Evolutionary conservation across 1,284 basidiomycete species (phyloP), one percentile per base, ranked within the genome.

Genomic region (Malassezia vespertilionis): DNA sequence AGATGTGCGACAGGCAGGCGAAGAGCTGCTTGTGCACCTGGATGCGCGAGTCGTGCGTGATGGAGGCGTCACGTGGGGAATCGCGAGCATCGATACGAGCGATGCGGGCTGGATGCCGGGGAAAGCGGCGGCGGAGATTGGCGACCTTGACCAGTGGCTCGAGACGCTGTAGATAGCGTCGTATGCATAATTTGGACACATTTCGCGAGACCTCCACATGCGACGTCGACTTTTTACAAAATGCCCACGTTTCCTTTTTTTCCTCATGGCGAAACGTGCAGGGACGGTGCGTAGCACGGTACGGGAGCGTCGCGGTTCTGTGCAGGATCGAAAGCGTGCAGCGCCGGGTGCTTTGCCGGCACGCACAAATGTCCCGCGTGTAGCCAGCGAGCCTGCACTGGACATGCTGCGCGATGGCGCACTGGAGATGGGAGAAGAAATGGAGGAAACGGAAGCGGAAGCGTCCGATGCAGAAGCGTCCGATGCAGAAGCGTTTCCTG

Each of bases 401-500:
- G 46, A 42, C 15, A 28, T 33, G 18, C 23, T 44, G 20, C 15
- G 39, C 15, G n/a, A 35, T 5, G 38, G 18, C 5, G 22, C 38
- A 34, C 33, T 56, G 14, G 38, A 32, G 41, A 31, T 41, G 15
- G 40, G 21, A 5, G 45, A 40, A 18, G 55, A 42, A 7, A 43
- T 43, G 20, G 48, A 53, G 5, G 44, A 48, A 17, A 43, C 49
- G 5, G 50, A 44, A 8, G 33, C 23, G 11, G 53, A 53, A 21
- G 43, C 54, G 15, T 60, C 55, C 20, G 54, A 59, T 24, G 55
- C 57, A n/a, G 63, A 60, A 17, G 55, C 12, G 28, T 18, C 46
- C 2, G 63, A 67, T 0, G 71, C 70, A 23, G 75, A 74, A 6
- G 69, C 57, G 10, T 75, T 76, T 45, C 75, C 75, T 0, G 75